Percentiles rank a stretch among this genome's conserved stretches.
Evolutionary conservation across 257 asterid genomes (phyloP).

Genomic region (Rauvolfia tetraphylla): DNA sequence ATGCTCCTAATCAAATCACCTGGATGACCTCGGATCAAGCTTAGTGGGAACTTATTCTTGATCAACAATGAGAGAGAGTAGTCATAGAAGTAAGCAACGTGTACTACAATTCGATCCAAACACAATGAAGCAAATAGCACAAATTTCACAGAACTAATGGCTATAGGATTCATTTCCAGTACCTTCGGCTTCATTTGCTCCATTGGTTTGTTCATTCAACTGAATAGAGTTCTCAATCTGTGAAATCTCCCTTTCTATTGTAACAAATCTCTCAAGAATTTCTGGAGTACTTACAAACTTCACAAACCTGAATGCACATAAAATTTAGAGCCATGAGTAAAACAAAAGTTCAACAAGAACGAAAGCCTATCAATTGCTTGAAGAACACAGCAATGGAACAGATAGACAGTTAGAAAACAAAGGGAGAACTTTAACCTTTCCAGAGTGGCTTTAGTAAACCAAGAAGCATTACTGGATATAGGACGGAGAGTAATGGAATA

Average conservation of each 20-base stretch:
- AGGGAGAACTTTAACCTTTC: constrained; percentile 41
- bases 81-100: not conserved
- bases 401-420: not conserved
- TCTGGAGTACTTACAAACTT: constrained; percentile 79
- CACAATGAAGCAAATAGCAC: not conserved
- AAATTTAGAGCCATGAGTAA: not conserved
- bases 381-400: not conserved
- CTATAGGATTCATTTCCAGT: not conserved
- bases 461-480: constrained; percentile 30
- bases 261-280: constrained; percentile 74
- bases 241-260: constrained; percentile 62
- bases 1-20: not conserved
- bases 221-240: constrained; percentile 69
- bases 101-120: not conserved
- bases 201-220: constrained; percentile 42
- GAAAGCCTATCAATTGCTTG: not conserved
- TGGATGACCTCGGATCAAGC: not conserved
- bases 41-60: not conserved
- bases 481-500: constrained; percentile 69
- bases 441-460: constrained; percentile 77
- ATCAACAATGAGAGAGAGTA: not conserved
- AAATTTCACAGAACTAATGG: not conserved
- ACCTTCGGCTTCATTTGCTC: constrained; percentile 44
- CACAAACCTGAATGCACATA: constrained; percentile 53
- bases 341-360: not conserved